These are phyloP conservation scores for Suillus sp. DNA, from an alignment of 768 basidiomycete species.

Conservation along the genomic window DNA sequence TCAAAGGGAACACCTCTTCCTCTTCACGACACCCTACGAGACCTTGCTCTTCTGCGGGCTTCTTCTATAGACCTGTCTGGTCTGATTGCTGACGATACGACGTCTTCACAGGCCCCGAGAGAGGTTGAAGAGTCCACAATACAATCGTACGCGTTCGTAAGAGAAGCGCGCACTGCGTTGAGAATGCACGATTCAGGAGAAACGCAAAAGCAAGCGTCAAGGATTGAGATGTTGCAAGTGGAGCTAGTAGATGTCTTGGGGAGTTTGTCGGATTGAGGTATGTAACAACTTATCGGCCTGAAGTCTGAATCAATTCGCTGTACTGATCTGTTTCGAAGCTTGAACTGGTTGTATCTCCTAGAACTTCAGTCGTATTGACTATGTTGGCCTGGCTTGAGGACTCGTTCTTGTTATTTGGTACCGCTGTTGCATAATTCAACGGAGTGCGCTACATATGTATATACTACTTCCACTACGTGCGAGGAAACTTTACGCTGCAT, in stretches of 20 bases:
- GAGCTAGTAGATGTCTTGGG: constrained; percentile 54
- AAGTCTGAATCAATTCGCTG: not conserved
- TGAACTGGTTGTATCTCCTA: not conserved
- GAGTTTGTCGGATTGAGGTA: constrained; percentile 30
- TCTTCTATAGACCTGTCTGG: constrained; percentile 48
- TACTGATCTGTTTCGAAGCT: not conserved
- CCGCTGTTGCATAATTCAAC: not conserved
- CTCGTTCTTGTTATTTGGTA: not conserved
- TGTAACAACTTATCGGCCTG: not conserved
- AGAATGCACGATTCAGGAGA: constrained; percentile 53
- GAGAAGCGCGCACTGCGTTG: constrained; percentile 58
- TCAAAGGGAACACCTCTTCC: constrained; percentile 51
- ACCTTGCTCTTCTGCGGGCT: constrained; percentile 70
- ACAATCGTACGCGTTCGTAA: constrained; percentile 60
- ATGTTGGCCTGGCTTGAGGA: no score
- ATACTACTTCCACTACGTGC: not conserved
- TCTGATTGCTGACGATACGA: constrained; percentile 26
- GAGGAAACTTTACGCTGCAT: not conserved
- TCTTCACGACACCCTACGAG: constrained; percentile 62
- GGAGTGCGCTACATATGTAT: not conserved
- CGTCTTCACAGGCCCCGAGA: not conserved
- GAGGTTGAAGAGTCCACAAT: constrained; percentile 26
- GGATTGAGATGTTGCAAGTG: constrained; percentile 57
- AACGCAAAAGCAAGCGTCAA: constrained; percentile 51
- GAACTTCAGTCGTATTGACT: not conserved